phyloP scores from a whole-genome alignment of 208 protist species.

The Wallacemonas collosoma region DNA sequence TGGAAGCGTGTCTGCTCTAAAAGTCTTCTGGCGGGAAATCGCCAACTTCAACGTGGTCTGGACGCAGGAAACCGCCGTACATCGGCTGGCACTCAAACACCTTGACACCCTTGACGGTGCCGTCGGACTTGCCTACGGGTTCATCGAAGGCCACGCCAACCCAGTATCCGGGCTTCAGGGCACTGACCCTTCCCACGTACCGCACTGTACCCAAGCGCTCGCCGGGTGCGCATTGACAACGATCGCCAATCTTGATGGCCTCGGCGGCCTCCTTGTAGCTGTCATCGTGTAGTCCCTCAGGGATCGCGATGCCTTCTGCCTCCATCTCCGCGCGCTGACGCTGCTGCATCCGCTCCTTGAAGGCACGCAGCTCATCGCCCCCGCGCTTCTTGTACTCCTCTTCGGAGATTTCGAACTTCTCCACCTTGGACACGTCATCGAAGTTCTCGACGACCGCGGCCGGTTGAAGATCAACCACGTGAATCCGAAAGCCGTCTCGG shows the following conservation, averaged over 20 bases:
- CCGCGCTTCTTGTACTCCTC: conserved; percentile 89
- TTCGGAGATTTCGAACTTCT: conserved; percentile 93
- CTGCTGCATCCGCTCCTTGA: conserved; percentile 77
- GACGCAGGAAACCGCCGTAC: conserved; percentile 89
- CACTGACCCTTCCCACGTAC: conserved; percentile 83
- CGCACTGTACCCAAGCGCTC: conserved; percentile 84
- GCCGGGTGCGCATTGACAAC: conserved; percentile 81
- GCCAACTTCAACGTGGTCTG: conserved; percentile 86
- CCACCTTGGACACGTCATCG: conserved; percentile 85
- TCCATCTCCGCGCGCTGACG: conserved; percentile 73
- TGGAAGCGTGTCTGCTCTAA: conserved; percentile 14
- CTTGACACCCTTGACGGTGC: conserved; percentile 84
- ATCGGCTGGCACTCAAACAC: conserved; percentile 87
- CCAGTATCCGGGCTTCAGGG: conserved; percentile 90
- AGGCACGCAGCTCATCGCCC: conserved; percentile 73
- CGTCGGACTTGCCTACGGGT: conserved; percentile 95
- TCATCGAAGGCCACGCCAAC: conserved; percentile 94
- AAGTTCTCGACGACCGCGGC: conserved; percentile 61
- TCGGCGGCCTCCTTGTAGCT: conserved; percentile 72
- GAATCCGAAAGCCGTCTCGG: conserved; percentile 80
- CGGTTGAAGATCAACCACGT: conserved; percentile 89
- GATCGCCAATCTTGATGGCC: conserved; percentile 79
- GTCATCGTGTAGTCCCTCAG: conserved; percentile 55
- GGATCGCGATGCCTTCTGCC: conserved; percentile 49
- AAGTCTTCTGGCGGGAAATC: conserved; percentile 90